Evolutionary conservation across 2,329 filamentous ascomycete genomes (phyloP).

Genomic region (Xylariaceae sp.): DNA sequence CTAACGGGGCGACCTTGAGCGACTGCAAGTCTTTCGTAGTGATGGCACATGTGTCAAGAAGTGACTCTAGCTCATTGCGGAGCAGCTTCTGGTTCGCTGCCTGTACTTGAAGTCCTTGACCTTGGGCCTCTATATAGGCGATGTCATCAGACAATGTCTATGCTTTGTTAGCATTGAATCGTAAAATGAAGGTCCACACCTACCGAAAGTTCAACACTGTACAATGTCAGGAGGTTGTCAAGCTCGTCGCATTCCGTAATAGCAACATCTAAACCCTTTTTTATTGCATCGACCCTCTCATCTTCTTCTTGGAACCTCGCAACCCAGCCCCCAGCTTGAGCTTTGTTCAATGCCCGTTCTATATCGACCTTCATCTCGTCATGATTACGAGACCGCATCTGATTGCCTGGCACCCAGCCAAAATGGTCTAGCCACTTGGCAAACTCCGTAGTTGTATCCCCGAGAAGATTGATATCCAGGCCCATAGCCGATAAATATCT

Average conservation of each 20-base stretch:
- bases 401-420: slow-evolving; percentile 75
- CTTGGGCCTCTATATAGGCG: slow-evolving; percentile 94
- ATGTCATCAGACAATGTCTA: slow-evolving; percentile 94
- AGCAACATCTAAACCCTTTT: slow-evolving; percentile 79
- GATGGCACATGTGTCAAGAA: slow-evolving; percentile 90
- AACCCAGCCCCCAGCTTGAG: slow-evolving; percentile 90
- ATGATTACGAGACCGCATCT: slow-evolving; percentile 69
- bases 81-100: slow-evolving; percentile 94
- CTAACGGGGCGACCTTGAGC: slow-evolving; percentile 68
- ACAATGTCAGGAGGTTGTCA: slow-evolving; percentile 88
- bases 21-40: slow-evolving; percentile 70
- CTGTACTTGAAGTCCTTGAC: slow-evolving; percentile 93
- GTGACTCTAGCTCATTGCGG: slow-evolving; percentile 79
- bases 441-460: slow-evolving; percentile 73
- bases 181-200: slow-evolving; percentile 35
- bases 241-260: slow-evolving; percentile 94
- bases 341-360: slow-evolving; percentile 80
- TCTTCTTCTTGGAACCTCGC: slow-evolving; percentile 81
- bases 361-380: slow-evolving; percentile 79
- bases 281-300: slow-evolving; percentile 81
- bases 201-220: slow-evolving; percentile 89
- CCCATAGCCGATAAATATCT: slow-evolving; percentile 75
- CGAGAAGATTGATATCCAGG: slow-evolving; percentile 71
- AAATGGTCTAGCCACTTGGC: slow-evolving; percentile 79
- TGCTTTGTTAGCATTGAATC: slow-evolving; percentile 24